Percentiles rank a stretch among this genome's conserved stretches.
Evolutionary conservation across 345 rosid species (phyloP).

Genomic region (Camelina laxa): DNA sequence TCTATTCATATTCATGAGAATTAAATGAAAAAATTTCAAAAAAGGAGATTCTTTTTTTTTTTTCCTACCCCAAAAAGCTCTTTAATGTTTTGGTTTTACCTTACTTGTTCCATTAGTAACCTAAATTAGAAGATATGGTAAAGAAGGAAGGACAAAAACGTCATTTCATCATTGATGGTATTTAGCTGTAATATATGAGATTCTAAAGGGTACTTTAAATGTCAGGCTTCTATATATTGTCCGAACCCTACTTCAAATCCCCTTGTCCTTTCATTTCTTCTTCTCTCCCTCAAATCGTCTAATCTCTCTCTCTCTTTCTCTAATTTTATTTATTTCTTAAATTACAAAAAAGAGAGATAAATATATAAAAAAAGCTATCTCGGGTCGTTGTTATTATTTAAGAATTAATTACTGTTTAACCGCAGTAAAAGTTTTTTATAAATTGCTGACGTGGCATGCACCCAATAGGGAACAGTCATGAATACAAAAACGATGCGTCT

Average conservation of each 20-base stretch:
- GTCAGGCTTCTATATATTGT: constrained; percentile 31
- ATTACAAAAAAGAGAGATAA: constrained; percentile 25
- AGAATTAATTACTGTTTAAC: constrained; percentile 26
- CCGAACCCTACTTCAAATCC: constrained; percentile 24
- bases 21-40: neutral
- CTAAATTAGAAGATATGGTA: constrained; percentile 38
- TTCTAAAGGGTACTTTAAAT: constrained; percentile 24
- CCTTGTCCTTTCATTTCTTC: constrained; percentile 16
- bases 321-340: constrained; percentile 15
- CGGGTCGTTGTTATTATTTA: neutral
- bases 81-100: constrained; percentile 17
- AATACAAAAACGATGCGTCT: constrained; percentile 87
- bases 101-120: constrained; percentile 36
- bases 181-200: neutral
- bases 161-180: constrained; percentile 3
- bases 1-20: constrained; percentile 9
- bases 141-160: constrained; percentile 7
- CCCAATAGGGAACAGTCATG: constrained; percentile 42
- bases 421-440: constrained; percentile 12
- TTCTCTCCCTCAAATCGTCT: neutral
- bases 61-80: neutral
- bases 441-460: constrained; percentile 76
- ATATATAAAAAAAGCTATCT: neutral
- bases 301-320: neutral
- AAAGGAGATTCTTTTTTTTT: constrained; percentile 1